Conservation (phyloP, 768 basidiomycete species). For the Calvatia gigantea region DNA sequence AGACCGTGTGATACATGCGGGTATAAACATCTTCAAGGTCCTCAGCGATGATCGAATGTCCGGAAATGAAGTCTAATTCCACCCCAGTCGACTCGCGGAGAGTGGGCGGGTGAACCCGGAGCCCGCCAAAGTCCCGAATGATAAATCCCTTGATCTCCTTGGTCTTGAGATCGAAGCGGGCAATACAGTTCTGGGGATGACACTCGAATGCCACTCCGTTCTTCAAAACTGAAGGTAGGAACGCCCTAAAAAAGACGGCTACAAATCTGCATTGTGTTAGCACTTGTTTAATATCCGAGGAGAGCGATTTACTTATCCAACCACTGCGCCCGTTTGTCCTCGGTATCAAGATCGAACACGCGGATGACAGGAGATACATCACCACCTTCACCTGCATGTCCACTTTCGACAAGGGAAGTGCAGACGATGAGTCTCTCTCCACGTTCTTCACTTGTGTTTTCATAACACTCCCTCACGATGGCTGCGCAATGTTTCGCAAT, state of each 20-base stretch:
- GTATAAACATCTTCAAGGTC: constrained; percentile 54
- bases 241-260: constrained; percentile 48
- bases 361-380: constrained; percentile 46
- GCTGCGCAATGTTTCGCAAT: constrained; percentile 52
- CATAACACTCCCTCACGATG: constrained; percentile 51
- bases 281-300: neutral
- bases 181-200: constrained; percentile 59
- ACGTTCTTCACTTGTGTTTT: constrained; percentile 41
- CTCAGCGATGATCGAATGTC: constrained; percentile 46
- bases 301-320: constrained; percentile 38
- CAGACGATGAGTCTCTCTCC: constrained; percentile 54
- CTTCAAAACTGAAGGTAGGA: constrained; percentile 48
- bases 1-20: constrained; percentile 54
- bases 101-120: constrained; percentile 50
- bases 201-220: constrained; percentile 60
- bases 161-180: constrained; percentile 45
- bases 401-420: constrained; percentile 52
- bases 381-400: constrained; percentile 43
- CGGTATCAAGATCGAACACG: constrained; percentile 47
- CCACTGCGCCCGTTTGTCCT: constrained; percentile 47
- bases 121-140: constrained; percentile 55
- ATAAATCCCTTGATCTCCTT: constrained; percentile 52
- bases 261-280: constrained; percentile 34
- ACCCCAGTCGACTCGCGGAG: constrained; percentile 48
- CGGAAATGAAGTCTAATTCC: constrained; percentile 41